Evolutionary conservation across 345 rosid species (phyloP), one percentile per base, ranked within the genome.

Genomic region (Toxicodendron radicans): DNA sequence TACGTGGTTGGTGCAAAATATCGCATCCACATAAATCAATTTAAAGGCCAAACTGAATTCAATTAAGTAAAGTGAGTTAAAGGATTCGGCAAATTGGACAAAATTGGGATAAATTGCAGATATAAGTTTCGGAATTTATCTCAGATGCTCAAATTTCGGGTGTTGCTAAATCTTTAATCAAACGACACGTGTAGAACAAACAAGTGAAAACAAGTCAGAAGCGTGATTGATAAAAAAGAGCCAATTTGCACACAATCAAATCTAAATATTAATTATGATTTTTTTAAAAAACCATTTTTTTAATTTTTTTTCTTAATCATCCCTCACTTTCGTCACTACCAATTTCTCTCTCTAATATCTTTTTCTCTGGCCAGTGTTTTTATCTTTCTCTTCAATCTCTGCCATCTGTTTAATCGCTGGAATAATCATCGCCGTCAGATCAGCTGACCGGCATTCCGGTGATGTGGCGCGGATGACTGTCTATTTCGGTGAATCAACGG

Each of bases 381-480:
- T 8, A 17, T 59, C 38, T 45, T 8, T 35, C 23, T 48, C 49
- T 18, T 60, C 24, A 30, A 14, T 57, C 67, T 21, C 61, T 62
- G 57, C 38, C 20, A 51, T 73, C 57, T 73, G 62, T 58, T 79
- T 72, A 65, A 76, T 68, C 74, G 59, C 78, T 64, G 73, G 73
- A 71, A 71, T 24, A 67, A 16, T 14, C 72, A 20, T 62, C 60
- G 41, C 75, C 75, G 73, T 73, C 65, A 24, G 77, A 73, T 66
- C 64, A 58, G 20, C 67, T 59, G 64, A 59, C 70, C 60, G 52
- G 52, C 62, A 64, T 75, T 72, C 76, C 76, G 79, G 75, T 62
- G 71, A 70, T 59, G 80, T 52, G 56, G 35, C 58, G 54, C 66
- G 9, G 79, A 52, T 66, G 80, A 58, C 38, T 32, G 49, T 6